Percentiles rank a stretch among this genome's conserved stretches.
phyloP scores from a whole-genome alignment of 2,329 filamentous ascomycete genomes.

The Beauveria medogensis region DNA sequence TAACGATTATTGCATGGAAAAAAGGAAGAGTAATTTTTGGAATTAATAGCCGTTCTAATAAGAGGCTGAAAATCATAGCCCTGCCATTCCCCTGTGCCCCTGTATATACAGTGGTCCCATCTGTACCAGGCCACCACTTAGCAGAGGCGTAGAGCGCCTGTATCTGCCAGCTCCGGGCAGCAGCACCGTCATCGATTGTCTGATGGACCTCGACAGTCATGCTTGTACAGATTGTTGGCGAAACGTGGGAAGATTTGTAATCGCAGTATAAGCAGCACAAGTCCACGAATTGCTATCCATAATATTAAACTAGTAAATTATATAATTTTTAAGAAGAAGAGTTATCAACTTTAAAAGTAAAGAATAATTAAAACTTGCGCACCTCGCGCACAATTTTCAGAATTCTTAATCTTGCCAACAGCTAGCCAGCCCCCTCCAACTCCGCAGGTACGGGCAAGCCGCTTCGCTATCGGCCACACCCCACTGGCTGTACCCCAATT shows the following conservation, averaged over 20 bases:
- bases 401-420: not conserved
- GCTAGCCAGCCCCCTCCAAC: not conserved
- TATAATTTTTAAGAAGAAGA: no score
- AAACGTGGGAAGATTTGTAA: not conserved
- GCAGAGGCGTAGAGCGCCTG: not conserved
- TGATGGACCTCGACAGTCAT: not conserved
- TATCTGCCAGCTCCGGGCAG: not conserved
- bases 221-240: not conserved
- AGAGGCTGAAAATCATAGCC: not conserved
- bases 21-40: no score
- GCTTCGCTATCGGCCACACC: not conserved
- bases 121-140: not conserved
- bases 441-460: not conserved
- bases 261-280: not conserved
- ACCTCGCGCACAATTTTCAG: not conserved
- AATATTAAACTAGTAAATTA: no score
- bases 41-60: no score
- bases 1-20: no score
- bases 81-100: not conserved
- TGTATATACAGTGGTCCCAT: not conserved
- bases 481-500: not conserved
- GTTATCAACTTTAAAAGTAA: no score
- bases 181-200: conserved; percentile 1
- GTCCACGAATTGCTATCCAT: not conserved
- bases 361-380: no score